Base-by-base conservation (phyloP, 345 rosid species). In the Brassica rapa region DNA sequence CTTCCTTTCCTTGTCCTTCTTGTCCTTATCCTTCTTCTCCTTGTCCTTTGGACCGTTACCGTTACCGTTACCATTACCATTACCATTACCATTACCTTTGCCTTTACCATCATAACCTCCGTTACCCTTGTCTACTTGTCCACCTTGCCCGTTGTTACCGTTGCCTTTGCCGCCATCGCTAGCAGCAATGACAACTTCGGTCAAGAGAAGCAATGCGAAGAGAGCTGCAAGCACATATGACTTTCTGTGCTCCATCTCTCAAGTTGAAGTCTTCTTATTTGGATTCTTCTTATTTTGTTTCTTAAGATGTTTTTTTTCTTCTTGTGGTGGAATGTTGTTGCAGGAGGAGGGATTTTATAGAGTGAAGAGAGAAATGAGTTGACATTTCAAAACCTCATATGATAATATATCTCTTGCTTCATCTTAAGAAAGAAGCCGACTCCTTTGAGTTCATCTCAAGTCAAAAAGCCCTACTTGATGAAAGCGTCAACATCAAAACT, bases 121-220 rank as follows among this genome's bases (percentile, higher is more conserved):
- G 1, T 79, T 68, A 11, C 68, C 70, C 7, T 78, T 62, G 19
- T 19, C 75, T n/a, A 78, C 75, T 41, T 78, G 72, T 29, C 56
- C 68, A 0, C 69, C 0, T 6, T 16, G 9, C 59, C 59, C 15
- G 49, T 80, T 68, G 11, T 41, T 41, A 3, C 59, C 59, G 59
- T 78, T 73, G 3, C 70, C 84, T 3, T 82, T 64, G 59, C 67
- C 79, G 4, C 77, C 82, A 59, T 73, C 53, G 43, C 76, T 70
- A 27, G 24, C 14, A 6, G 83, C 80, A 74, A 80, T 80, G 72
- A 74, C 76, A 32, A 70, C 32, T 8, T 83, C 87, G 3, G 74
- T 77, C 64, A 81, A 78, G 19, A 88, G 60, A 21, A 89, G 39
- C 56, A 86, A 56, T 37, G 83, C 73, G 33, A 87, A 74, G 70